A percentile compares a stretch with the other conserved stretches of the same genome.
These are phyloP conservation scores for Plasmodium gonderi DNA, from an alignment of 169 alveolate genomes.

Conservation along the genomic window DNA sequence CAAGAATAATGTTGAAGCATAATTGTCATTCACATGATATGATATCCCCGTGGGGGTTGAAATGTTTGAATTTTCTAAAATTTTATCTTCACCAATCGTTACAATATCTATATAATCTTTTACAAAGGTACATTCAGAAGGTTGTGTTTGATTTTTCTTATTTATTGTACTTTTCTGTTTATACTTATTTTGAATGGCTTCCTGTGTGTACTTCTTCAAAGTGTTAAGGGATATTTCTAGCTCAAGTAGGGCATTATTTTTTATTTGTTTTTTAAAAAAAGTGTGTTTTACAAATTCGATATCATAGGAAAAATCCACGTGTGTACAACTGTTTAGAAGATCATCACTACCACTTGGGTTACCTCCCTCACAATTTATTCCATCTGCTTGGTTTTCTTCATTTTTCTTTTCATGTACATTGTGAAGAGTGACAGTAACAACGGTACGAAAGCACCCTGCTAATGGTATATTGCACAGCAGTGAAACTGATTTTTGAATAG, in stretches of 20 bases:
- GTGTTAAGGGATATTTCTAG: neutral
- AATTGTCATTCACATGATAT: neutral
- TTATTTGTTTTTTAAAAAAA: constrained; percentile 4
- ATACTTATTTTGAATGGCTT: neutral
- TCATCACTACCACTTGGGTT: no score
- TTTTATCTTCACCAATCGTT: neutral
- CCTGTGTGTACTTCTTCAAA: constrained; percentile 7
- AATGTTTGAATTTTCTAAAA: neutral
- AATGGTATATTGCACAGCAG: constrained; percentile 1
- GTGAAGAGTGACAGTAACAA: constrained; percentile 4
- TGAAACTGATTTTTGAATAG: neutral
- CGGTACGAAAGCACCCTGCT: constrained; percentile 12
- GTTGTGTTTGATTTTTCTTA: neutral
- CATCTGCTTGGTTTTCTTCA: neutral
- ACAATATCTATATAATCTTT: neutral
- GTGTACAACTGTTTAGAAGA: no score
- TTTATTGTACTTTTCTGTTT: neutral
- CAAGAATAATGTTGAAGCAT: neutral
- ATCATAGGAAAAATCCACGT: constrained; percentile 29
- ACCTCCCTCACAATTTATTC: no score
- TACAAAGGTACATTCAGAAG: neutral
- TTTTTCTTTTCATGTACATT: neutral
- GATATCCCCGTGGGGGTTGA: neutral
- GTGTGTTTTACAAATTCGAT: constrained; percentile 17
- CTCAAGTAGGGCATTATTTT: constrained; percentile 2